Evolutionary conservation across 1,139 yeast genomes (phyloP), one percentile per base, ranked within the genome.

Genomic region (Yamadazyma diddensiae): DNA sequence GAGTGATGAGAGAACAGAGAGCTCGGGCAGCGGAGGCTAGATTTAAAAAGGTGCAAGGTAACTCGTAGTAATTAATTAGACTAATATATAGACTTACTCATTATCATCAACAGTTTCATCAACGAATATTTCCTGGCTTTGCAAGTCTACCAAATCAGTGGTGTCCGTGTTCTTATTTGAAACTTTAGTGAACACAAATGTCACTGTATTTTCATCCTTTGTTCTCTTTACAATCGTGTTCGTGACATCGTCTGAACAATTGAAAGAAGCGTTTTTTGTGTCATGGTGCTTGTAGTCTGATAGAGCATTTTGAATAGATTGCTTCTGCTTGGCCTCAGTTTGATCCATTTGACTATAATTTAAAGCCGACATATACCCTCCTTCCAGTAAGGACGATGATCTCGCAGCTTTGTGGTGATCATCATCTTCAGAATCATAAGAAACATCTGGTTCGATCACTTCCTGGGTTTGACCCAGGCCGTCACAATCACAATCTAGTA

Each of bases 21-120:
- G 97, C 97, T 0, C 70, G 97, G 39, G 99, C 99, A 0, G 97
- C 96, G 0, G 97, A 92, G 54, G 96, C 94, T 0, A 70, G 99
- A 46, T 53, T 90, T 38, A 62, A 55, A 29, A 42, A 41, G 21
- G 25, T 40, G 27, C 35, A 26, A 16, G 36, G 37, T 2, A 24
- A 31, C 6, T 6, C 8, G 20, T 18, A 6, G 8, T 6, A 9
- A 18, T 18, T 18, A 6, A 18, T 18, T 9, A 6, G 20, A 18
- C 8, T 18, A 9, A 21, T 21, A 10, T 12, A 7, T 21, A 21
- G 5, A 5, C n/a, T 21, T 10, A 21, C 22, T 21, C 22, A 10
- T 10, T 12, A 10, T 21, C 11, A 10, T 7, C n/a, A 21, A 5
- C 7, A 5, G 5, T 10, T 10, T 6, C 7, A 7, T 21, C 11